Evolutionary conservation across 148 eudicot species (phyloP), one percentile per base, ranked within the genome.

Genomic region (Silene conica): DNA sequence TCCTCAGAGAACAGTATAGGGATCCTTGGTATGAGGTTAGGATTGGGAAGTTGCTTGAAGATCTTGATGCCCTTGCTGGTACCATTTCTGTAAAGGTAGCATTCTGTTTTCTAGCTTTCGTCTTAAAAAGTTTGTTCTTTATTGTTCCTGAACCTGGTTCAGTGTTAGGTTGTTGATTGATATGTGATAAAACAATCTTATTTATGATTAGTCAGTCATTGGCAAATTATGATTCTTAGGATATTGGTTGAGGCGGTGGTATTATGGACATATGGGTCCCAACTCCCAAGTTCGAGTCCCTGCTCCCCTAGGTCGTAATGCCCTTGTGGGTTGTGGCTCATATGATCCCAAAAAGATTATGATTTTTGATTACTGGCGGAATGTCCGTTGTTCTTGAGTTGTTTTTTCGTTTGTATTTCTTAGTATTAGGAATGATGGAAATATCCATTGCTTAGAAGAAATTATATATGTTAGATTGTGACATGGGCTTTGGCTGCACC

Each of bases 31-130:
- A 90, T 82, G 89, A 90, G 83, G 89, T 96, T 77, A 83, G 97
- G 56, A 87, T 92, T 84, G 97, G 97, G 77, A 96, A 90, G 71
- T 81, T 96, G 89, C 92, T 92, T 56, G 97, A 96, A 71, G 99
- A 96, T 75, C 99, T 96, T 79, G 99, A 96, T 89, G 97, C 99
- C 22, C 86, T 96, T 52, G 99, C 99, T 67, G 99, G 97, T 23
- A 96, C 99, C 70, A 96, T 96, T 58, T 96, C 99, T 60, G 97
- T 96, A 41, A 92, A 92, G 87, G 99, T 96, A 81, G 71, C 58
- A 15, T 18, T 19, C 22, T 4, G 22, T 20, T 22, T 20, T 9
- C 23, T 59, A 9, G 23, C 0, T 10, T 59, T 63, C 11, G 3
- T 25, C 43, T 8, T 38, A 2, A 38, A 38, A 2, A 38, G 43